Percentiles rank a stretch among this genome's conserved stretches.
These are phyloP conservation scores for Poa pratensis DNA, from an alignment of 176 grass and related monocot genomes.

Conservation along the genomic window DNA sequence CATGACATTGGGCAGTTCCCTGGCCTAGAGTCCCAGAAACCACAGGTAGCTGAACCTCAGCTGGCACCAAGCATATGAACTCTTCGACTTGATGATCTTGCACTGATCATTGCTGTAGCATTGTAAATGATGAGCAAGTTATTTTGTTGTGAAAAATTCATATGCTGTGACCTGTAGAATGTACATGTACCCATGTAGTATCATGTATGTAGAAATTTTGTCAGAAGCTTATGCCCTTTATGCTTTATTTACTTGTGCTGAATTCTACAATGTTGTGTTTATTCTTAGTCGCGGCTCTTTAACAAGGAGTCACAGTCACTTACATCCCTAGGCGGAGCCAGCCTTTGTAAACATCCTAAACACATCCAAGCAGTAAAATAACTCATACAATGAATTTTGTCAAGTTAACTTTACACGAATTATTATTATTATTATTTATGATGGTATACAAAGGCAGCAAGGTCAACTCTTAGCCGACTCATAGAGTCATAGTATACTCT, in stretches of 20 bases:
- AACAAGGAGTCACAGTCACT: too few relatives aligned
- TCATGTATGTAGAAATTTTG: constrained; percentile 22
- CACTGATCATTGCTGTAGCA: constrained; percentile 28
- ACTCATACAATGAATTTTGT: too few relatives aligned
- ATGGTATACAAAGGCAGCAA: too few relatives aligned
- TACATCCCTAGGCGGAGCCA: too few relatives aligned
- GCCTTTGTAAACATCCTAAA: too few relatives aligned
- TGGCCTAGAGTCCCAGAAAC: constrained; percentile 48
- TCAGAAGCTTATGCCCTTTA: neutral
- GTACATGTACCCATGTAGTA: neutral
- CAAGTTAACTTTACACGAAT: too few relatives aligned
- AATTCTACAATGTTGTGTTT: neutral
- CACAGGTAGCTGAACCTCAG: constrained; percentile 53
- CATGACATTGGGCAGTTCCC: constrained; percentile 95
- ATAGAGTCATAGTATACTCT: too few relatives aligned
- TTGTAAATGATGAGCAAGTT: constrained; percentile 49
- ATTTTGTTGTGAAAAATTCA: neutral
- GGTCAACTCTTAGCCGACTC: too few relatives aligned
- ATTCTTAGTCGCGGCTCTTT: too few relatives aligned
- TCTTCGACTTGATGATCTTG: constrained; percentile 6
- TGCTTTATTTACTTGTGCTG: neutral
- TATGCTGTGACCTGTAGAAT: constrained; percentile 17
- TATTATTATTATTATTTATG: too few relatives aligned
- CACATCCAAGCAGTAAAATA: too few relatives aligned
- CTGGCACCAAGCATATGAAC: constrained; percentile 33